Percentiles rank a stretch among this genome's conserved stretches.
Conservation (phyloP, 2,329 filamentous ascomycete genomes). For the Davidsoniella australis region DNA sequence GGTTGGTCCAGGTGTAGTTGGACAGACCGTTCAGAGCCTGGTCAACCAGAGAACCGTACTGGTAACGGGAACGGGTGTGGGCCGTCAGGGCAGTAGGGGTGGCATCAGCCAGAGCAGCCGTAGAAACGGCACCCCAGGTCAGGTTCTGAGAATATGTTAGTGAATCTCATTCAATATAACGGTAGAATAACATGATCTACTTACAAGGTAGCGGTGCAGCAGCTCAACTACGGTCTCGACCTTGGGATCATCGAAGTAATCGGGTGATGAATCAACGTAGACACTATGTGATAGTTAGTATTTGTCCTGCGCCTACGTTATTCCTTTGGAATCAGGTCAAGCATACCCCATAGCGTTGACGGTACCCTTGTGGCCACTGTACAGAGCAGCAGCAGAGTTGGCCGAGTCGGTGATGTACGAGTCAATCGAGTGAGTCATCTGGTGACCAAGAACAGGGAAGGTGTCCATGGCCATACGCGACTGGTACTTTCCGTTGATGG, state of each 20-base stretch:
- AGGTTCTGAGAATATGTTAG: conserved; percentile 23
- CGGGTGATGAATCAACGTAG: conserved; percentile 59
- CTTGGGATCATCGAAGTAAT: conserved; percentile 68
- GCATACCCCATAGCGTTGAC: conserved; percentile 52
- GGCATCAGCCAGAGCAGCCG: conserved; percentile 67
- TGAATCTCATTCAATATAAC: neutral
- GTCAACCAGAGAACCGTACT: conserved; percentile 58
- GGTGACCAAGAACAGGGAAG: conserved; percentile 72
- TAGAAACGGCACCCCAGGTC: conserved; percentile 52
- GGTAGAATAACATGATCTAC: conserved; percentile 25
- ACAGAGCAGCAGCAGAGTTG: conserved; percentile 68
- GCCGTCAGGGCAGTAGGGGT: conserved; percentile 60
- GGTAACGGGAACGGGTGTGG: conserved; percentile 52
- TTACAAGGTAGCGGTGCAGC: conserved; percentile 50
- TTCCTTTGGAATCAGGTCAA: neutral
- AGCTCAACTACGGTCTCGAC: conserved; percentile 70
- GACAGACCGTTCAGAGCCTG: conserved; percentile 57
- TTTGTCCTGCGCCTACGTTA: neutral
- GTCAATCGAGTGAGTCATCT: conserved; percentile 79
- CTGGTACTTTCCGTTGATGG: conserved; percentile 71
- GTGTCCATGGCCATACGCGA: conserved; percentile 60
- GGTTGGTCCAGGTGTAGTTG: conserved; percentile 69
- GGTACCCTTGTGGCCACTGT: conserved; percentile 68
- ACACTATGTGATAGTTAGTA: conserved; percentile 25
- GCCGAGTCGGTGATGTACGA: conserved; percentile 75